Conservation (phyloP, 495 filamentous ascomycete species). For the Endocarpon pusillum region DNA sequence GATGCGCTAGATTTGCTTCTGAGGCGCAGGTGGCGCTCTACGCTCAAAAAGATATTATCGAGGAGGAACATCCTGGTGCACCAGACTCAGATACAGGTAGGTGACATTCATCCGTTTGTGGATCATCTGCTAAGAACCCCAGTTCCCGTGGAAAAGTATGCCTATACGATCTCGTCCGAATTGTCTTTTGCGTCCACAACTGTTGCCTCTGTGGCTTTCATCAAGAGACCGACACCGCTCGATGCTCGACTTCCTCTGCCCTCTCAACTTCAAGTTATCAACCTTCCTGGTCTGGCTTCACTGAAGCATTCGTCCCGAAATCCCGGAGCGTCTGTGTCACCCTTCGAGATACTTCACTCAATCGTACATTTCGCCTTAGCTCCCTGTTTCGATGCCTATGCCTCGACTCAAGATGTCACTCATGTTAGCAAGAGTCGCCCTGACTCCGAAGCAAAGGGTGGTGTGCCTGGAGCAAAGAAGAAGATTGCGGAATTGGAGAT, state of each 20-base stretch:
- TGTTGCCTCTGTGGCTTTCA: constrained; percentile 66
- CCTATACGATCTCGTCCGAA: constrained; percentile 65
- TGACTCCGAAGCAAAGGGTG: constrained; percentile 79
- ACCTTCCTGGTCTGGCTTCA: constrained; percentile 62
- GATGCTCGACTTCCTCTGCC: constrained; percentile 62
- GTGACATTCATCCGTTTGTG: constrained; percentile 1
- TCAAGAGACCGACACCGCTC: constrained; percentile 77
- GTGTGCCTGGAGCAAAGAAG: constrained; percentile 92
- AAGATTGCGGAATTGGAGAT: constrained; percentile 85
- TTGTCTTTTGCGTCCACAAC: constrained; percentile 63
- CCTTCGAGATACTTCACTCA: constrained; percentile 78
- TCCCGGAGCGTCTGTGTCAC: constrained; percentile 55
- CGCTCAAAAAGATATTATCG: constrained; percentile 64
- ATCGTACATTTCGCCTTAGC: constrained; percentile 73
- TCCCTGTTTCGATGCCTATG: constrained; percentile 91
- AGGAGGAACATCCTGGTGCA: constrained; percentile 35
- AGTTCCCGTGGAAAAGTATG: constrained; percentile 31
- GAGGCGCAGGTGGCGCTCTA: constrained; percentile 79
- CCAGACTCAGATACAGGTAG: no score
- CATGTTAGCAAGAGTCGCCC: constrained; percentile 47
- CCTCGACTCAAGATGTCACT: constrained; percentile 58
- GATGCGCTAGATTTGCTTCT: constrained; percentile 76
- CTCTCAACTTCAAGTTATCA: constrained; percentile 79
- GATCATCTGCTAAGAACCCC: neutral
- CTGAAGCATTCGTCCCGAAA: constrained; percentile 44